Evolutionary conservation across 495 filamentous ascomycete genomes (phyloP).

Genomic region (Podospora sp.): DNA sequence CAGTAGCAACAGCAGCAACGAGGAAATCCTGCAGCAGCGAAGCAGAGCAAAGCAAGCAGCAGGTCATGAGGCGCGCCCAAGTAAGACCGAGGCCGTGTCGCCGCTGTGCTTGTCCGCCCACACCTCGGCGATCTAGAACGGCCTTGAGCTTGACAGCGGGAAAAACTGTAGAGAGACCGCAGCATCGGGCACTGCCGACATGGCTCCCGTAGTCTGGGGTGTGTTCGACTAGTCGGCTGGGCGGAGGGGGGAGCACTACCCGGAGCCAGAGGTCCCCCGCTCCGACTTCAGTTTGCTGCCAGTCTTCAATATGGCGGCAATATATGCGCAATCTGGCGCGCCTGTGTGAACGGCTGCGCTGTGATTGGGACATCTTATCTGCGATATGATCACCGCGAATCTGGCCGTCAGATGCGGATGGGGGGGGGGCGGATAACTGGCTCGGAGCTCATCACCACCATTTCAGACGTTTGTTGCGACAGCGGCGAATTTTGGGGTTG

Average conservation of each 20-base stretch:
- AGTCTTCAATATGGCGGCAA: conserved; percentile 26
- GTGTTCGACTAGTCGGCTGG: conserved; percentile 14
- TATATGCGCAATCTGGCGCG: conserved; percentile 26
- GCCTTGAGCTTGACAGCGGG: neutral
- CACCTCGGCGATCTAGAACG: neutral
- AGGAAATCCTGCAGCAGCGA: neutral
- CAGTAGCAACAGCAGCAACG: neutral
- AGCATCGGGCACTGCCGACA: neutral
- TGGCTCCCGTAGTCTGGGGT: neutral
- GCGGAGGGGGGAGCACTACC: conserved; percentile 5
- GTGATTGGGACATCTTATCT: conserved; percentile 22
- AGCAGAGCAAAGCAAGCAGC: neutral
- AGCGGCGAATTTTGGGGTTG: neutral
- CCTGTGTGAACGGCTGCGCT: conserved; percentile 11
- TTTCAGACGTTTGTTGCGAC: neutral
- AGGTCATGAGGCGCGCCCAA: neutral
- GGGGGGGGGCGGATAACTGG: neutral
- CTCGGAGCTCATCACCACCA: conserved; percentile 1
- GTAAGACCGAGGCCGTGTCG: neutral
- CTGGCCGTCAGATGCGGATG: neutral
- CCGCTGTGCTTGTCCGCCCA: neutral
- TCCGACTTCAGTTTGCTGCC: conserved; percentile 5
- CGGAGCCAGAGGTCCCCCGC: conserved; percentile 18
- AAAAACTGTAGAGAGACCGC: neutral
- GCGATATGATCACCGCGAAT: conserved; percentile 13